These are phyloP conservation scores for Chlamydomonas applanata DNA, from an alignment of 139 green algal genomes.

Conservation along the genomic window DNA sequence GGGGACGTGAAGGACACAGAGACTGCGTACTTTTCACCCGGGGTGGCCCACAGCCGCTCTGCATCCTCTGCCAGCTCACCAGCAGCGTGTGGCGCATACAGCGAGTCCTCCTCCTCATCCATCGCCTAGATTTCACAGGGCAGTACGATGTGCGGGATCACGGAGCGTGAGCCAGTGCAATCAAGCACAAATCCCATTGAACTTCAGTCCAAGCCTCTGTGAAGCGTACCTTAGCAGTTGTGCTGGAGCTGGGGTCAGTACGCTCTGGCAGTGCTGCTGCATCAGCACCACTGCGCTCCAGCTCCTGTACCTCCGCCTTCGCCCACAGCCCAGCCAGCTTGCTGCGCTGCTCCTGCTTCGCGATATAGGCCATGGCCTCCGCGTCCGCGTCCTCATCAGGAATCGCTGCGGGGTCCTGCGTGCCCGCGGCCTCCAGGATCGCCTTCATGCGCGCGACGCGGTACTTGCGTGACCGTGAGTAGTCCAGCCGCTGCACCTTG, in stretches of 20 bases:
- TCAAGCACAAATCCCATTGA: too few relatives aligned
- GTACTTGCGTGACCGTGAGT: slow-evolving; percentile 2
- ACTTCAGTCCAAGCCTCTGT: too few relatives aligned
- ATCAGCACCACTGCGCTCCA: slow-evolving; percentile 3
- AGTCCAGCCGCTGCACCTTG: slow-evolving; percentile 23
- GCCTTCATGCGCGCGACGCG: slow-evolving; percentile 5
- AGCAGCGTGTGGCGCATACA: background rate
- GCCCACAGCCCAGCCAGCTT: slow-evolving; percentile 28
- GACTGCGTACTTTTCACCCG: slow-evolving; percentile 33
- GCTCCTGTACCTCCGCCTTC: slow-evolving; percentile 23
- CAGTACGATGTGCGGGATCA: too few relatives aligned
- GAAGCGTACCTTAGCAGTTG: too few relatives aligned
- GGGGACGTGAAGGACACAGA: slow-evolving; percentile 20
- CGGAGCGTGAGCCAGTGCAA: too few relatives aligned
- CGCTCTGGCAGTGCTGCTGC: background rate
- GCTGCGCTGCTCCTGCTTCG: slow-evolving; percentile 9
- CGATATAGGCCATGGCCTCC: slow-evolving; percentile 17
- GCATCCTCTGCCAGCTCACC: background rate
- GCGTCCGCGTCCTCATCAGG: background rate
- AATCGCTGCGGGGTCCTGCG: background rate
- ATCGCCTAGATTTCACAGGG: too few relatives aligned
- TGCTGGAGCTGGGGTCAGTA: too few relatives aligned
- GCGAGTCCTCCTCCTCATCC: background rate
- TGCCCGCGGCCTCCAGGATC: background rate
- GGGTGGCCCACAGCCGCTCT: slow-evolving; percentile 2